Base-by-base conservation (phyloP, 768 basidiomycete genomes). In the Lactarius quietus region DNA sequence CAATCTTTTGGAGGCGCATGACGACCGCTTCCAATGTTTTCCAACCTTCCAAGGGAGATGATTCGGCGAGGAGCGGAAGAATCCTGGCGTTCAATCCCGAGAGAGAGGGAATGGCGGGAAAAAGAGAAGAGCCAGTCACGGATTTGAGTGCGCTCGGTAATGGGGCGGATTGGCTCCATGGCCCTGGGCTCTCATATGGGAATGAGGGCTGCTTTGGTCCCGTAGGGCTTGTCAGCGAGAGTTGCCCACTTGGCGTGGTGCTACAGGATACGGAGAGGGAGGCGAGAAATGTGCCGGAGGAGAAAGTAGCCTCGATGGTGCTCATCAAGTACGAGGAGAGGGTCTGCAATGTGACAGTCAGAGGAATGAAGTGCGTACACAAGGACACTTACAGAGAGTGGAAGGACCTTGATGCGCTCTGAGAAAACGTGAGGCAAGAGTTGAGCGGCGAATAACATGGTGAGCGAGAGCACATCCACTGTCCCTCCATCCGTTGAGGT, bases 371-470 rank as follows among this genome's bases (percentile, higher is more conserved):
- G 3, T 14, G 23, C 9, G 78, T 66, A 6, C 6, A 7, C 29
- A n/a, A 38, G 15, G 72, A 26, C 18, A 69, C 80, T 23, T 48
- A 82, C 77, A 3, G 81, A 73, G 6, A 92, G 74, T 7, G 89
- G 88, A 0, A 91, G 76, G 0, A 84, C 86, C 65, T 80, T 82
- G 51, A 90, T 74, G 69, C 85, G 86, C 48, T 79, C 73, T 8
- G 80, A 74, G 1, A 83, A 78, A 17, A 90, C 80, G 8, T 85
- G 75, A 1, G 84, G 80, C 2, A 88, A 74, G 20, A 85, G 84
- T 58, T 85, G 87, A 7, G 88, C 84, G 1, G 85, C 82, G 29
- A 88, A 72, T 3, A 88, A 71, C 0, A 83, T 66, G 6, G 73
- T 64, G 10, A 74, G 57, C 4, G 72, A 64, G 9, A 76, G 61